Evolutionary conservation across 345 rosid species (phyloP).

Genomic region (Pugionium dolabratum): DNA sequence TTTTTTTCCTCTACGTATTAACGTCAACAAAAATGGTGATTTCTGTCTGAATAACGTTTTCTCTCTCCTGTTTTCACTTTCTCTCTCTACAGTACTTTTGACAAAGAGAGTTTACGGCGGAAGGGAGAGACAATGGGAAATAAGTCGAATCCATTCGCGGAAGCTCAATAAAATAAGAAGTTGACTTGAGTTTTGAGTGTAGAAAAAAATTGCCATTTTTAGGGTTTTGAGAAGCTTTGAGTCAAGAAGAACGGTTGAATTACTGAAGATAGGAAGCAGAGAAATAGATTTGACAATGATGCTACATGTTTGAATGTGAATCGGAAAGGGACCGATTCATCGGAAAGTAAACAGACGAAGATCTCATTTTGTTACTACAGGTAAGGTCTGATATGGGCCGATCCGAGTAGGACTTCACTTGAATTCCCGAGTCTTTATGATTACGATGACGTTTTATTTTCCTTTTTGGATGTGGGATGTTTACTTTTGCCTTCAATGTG

Average conservation of each 20-base stretch:
- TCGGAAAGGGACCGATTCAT: slow-evolving; percentile 39
- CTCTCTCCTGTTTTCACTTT: slow-evolving; percentile 29
- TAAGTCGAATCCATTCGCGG: slow-evolving; percentile 27
- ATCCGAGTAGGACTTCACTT: slow-evolving; percentile 46
- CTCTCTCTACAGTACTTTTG: slow-evolving; percentile 40
- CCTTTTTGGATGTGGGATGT: slow-evolving; percentile 18
- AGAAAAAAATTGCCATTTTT: slow-evolving; percentile 51
- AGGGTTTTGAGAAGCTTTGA: slow-evolving; percentile 40
- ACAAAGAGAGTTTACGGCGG: slow-evolving; percentile 22
- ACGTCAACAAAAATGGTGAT: slow-evolving; percentile 36
- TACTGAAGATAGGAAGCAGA: slow-evolving; percentile 10
- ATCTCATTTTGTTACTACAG: slow-evolving; percentile 50
- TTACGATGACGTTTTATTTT: not conserved
- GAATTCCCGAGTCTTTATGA: slow-evolving; percentile 3
- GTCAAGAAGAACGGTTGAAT: not conserved
- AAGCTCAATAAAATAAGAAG: slow-evolving; percentile 25
- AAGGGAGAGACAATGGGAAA: slow-evolving; percentile 41
- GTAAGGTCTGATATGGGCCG: slow-evolving; percentile 43
- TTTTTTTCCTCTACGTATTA: too few relatives aligned
- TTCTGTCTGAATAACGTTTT: slow-evolving; percentile 44
- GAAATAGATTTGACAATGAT: slow-evolving; percentile 38
- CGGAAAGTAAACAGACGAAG: slow-evolving; percentile 32
- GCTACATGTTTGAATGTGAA: slow-evolving; percentile 42
- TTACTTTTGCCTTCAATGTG: slow-evolving; percentile 6
- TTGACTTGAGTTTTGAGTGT: slow-evolving; percentile 51